A percentile compares a stretch with the other conserved stretches of the same genome.
Conservation (phyloP, 345 rosid species). For the Psidium friedrichsthalianum region DNA sequence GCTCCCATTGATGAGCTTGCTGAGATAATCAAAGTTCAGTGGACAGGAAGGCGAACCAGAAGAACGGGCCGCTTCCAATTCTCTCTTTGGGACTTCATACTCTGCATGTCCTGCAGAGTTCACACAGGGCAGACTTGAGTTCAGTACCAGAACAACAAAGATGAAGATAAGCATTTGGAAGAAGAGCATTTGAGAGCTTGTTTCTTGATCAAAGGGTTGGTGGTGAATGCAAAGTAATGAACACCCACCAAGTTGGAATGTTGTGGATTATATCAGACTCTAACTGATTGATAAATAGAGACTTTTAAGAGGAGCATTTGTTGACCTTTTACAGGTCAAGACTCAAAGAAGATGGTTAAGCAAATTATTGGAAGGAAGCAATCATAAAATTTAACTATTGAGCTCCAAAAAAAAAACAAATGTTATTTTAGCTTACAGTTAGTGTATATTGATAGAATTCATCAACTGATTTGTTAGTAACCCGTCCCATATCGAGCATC, state of each 20-base stretch:
- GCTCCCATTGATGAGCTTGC: conserved; percentile 3
- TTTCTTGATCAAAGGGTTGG: not conserved
- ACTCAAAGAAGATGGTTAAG: not conserved
- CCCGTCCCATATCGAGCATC: no score
- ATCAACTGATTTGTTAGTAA: not conserved
- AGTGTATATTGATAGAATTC: not conserved
- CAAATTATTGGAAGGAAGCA: not conserved
- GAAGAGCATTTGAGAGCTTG: not conserved
- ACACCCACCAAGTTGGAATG: not conserved
- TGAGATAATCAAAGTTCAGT: conserved; percentile 38
- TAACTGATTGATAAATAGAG: not conserved
- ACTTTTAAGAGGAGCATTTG: not conserved
- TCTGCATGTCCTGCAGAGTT: not conserved
- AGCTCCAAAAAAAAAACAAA: not conserved
- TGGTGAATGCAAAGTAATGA: not conserved
- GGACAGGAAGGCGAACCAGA: conserved; percentile 31
- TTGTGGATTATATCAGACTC: not conserved
- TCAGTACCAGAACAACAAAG: not conserved
- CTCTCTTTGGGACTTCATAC: not conserved
- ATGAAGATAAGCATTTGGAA: not conserved
- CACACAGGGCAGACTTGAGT: not conserved
- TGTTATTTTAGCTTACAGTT: not conserved
- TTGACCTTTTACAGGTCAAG: not conserved
- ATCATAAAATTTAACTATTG: no score
- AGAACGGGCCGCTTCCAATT: not conserved